Conservation (phyloP, 2,329 filamentous ascomycete genomes). For the Colletotrichum sp. region DNA sequence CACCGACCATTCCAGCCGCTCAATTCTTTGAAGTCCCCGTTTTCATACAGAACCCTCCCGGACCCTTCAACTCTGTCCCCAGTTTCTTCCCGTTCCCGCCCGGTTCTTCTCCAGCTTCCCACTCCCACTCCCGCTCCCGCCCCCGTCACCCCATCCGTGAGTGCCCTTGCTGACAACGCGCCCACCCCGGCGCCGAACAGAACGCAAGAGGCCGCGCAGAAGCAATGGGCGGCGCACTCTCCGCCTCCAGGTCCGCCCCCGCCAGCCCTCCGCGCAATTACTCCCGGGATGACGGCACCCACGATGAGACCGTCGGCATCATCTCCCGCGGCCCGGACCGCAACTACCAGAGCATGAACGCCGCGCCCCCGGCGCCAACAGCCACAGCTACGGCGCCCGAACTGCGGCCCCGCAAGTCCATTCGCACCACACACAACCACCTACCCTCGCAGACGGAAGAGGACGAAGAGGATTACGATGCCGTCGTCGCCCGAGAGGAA, state of each 20-base stretch:
- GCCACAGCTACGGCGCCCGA: constrained; percentile 3
- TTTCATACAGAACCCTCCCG: not conserved
- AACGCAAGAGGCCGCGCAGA: constrained; percentile 48
- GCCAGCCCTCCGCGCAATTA: constrained; percentile 21
- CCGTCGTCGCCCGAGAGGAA: constrained; percentile 19
- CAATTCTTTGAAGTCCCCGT: not conserved
- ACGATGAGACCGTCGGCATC: constrained; percentile 49
- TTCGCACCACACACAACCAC: constrained; percentile 16
- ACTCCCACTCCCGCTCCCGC: not conserved
- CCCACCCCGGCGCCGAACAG: constrained; percentile 28
- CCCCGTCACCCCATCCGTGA: not conserved
- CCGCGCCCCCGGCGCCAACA: constrained; percentile 7
- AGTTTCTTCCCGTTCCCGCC: not conserved
- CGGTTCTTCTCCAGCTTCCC: not conserved
- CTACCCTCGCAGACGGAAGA: constrained; percentile 19
- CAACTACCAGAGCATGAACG: constrained; percentile 45
- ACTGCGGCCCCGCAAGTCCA: constrained; percentile 11
- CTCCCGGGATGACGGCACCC: constrained; percentile 24
- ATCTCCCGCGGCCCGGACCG: constrained; percentile 36
- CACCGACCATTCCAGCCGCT: not conserved
- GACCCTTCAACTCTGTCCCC: not conserved
- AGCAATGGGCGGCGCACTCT: constrained; percentile 36
- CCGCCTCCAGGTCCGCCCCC: constrained; percentile 19
- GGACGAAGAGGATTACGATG: constrained; percentile 26
- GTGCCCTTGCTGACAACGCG: not conserved